These are phyloP conservation scores for Polychaeton citri DNA, from an alignment of 2,329 filamentous ascomycete genomes.

Conservation along the genomic window DNA sequence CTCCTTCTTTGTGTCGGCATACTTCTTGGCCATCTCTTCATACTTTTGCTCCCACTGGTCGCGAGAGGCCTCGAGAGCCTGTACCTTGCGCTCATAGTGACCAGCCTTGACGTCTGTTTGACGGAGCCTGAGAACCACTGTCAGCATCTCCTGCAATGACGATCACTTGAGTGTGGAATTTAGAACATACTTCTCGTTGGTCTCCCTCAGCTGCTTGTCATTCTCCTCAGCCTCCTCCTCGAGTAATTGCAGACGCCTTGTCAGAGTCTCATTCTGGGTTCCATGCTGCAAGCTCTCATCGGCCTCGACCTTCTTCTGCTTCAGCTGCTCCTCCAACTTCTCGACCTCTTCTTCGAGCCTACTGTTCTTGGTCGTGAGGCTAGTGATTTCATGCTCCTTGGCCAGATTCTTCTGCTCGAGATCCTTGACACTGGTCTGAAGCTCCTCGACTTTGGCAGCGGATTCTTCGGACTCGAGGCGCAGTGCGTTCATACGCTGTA, in stretches of 20 bases:
- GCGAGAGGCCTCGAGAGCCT: constrained; percentile 81
- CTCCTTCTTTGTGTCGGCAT: constrained; percentile 71
- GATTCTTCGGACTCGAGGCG: constrained; percentile 87
- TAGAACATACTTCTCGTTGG: constrained; percentile 84
- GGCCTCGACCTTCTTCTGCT: constrained; percentile 76
- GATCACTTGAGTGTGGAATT: constrained; percentile 5
- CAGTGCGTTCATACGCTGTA: constrained; percentile 86
- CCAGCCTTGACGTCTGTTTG: constrained; percentile 99
- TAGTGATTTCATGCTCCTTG: constrained; percentile 98
- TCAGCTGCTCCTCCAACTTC: constrained; percentile 73
- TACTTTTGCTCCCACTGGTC: constrained; percentile 97
- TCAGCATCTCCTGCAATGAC: constrained; percentile 4
- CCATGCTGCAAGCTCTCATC: constrained; percentile 71
- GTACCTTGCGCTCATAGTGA: constrained; percentile 98
- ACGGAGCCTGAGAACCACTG: constrained; percentile 56
- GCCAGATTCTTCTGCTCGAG: constrained; percentile 89
- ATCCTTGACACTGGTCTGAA: constrained; percentile 72
- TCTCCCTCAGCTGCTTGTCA: constrained; percentile 90
- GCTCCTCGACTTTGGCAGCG: constrained; percentile 68
- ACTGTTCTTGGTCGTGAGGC: constrained; percentile 87
- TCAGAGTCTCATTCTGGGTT: constrained; percentile 81
- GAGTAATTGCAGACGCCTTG: constrained; percentile 84
- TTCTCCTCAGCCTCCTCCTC: constrained; percentile 97
- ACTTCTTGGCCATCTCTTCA: constrained; percentile 93
- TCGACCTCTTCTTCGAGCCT: constrained; percentile 83